A percentile compares a stretch with the other conserved stretches of the same genome.
Evolutionary conservation across 345 rosid species (phyloP).

Genomic region (Hypericum perforatum): DNA sequence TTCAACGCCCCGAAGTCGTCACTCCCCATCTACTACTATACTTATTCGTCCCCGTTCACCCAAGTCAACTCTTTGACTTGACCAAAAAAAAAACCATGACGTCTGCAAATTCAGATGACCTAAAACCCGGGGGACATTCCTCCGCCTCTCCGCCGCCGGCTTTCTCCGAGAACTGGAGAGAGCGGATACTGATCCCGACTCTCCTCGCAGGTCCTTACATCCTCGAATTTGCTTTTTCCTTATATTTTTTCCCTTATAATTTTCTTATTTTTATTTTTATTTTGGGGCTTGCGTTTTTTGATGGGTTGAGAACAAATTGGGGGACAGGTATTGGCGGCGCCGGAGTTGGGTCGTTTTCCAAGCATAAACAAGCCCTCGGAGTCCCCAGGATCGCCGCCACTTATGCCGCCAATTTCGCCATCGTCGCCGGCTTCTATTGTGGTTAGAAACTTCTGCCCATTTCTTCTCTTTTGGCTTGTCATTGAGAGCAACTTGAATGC

Average conservation of each 20-base stretch:
- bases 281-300: background rate
- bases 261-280: background rate
- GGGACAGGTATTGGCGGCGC: constrained; percentile 49
- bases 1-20: no score
- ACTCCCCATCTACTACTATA: no score
- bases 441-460: constrained; percentile 26
- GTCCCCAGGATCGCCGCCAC: constrained; percentile 46
- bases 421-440: constrained; percentile 66
- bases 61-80: no score
- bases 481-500: no score
- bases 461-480: background rate
- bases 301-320: background rate
- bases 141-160: constrained; percentile 20
- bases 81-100: constrained; percentile 19
- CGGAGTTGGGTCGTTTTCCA: constrained; percentile 61
- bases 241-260: background rate
- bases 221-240: constrained; percentile 6
- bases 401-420: constrained; percentile 62
- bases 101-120: constrained; percentile 20
- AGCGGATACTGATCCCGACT: constrained; percentile 45
- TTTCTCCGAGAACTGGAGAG: constrained; percentile 41
- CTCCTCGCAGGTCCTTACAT: constrained; percentile 48
- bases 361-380: constrained; percentile 49
- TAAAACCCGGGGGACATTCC: constrained; percentile 4
- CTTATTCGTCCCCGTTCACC: no score